Conservation (phyloP, 176 grass and related monocot species). For the Guadua angustifolia region DNA sequence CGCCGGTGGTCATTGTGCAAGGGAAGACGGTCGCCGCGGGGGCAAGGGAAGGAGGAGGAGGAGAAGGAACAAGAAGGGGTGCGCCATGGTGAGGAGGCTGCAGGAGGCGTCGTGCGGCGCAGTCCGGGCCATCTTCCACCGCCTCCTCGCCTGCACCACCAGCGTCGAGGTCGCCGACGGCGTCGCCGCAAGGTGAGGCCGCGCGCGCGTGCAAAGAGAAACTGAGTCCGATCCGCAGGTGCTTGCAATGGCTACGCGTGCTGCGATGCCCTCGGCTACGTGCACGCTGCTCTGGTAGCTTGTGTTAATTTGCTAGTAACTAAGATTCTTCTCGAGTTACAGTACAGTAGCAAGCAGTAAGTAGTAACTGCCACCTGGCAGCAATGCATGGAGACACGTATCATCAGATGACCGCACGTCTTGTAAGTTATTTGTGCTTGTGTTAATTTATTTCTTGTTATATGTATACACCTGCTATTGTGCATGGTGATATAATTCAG, state of each 20-base stretch:
- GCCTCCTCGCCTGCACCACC: slow-evolving; percentile 70
- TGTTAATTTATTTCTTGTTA: slow-evolving; percentile 30
- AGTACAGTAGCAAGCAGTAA: slow-evolving; percentile 12
- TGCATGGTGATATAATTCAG: not conserved
- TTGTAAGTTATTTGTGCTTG: slow-evolving; percentile 32
- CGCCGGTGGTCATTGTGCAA: not conserved
- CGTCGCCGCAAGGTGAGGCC: slow-evolving; percentile 13
- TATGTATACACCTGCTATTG: not conserved
- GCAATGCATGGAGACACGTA: not conserved
- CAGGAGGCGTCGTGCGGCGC: slow-evolving; percentile 60
- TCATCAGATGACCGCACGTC: not conserved
- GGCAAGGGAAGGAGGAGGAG: slow-evolving; percentile 14
- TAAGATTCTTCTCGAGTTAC: not conserved
- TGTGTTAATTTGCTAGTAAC: not conserved
- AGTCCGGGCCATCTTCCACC: slow-evolving; percentile 57
- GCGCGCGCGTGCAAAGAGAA: not conserved
- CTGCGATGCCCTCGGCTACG: not conserved
- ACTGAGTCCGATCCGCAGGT: not conserved
- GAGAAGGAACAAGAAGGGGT: slow-evolving; percentile 35
- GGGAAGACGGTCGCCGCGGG: slow-evolving; percentile 2
- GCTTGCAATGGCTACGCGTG: not conserved
- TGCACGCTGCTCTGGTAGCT: not conserved
- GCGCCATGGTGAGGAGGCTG: slow-evolving; percentile 51
- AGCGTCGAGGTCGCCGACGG: slow-evolving; percentile 75
- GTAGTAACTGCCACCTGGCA: not conserved